Percentiles rank a stretch among this genome's conserved stretches.
These are phyloP conservation scores for Penicillium expansum DNA, from an alignment of 2,329 filamentous ascomycete genomes.

Conservation along the genomic window DNA sequence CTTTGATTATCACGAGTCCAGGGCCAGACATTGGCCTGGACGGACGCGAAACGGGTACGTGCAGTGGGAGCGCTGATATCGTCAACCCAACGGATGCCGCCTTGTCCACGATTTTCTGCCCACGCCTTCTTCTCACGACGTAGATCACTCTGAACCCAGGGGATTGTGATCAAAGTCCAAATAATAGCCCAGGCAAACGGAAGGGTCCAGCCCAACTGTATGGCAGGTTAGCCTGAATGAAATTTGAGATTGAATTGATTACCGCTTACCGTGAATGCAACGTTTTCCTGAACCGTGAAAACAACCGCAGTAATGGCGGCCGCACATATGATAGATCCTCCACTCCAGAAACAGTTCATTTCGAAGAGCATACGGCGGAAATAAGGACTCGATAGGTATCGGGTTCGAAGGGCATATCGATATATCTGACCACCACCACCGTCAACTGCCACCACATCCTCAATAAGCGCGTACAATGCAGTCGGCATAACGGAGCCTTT, in stretches of 20 bases:
- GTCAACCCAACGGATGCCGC: conserved; percentile 39
- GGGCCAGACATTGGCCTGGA: conserved; percentile 32
- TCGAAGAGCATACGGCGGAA: conserved; percentile 55
- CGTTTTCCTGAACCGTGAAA: conserved; percentile 48
- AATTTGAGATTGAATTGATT: background rate
- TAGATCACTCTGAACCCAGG: conserved; percentile 47
- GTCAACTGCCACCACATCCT: conserved; percentile 67
- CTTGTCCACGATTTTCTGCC: conserved; percentile 34
- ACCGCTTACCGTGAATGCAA: conserved; percentile 48
- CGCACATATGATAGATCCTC: conserved; percentile 50
- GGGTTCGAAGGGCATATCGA: conserved; percentile 49
- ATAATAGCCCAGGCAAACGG: conserved; percentile 44
- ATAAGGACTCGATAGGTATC: conserved; percentile 54
- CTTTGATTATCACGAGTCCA: conserved; percentile 31
- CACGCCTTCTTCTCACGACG: conserved; percentile 46
- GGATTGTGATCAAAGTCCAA: conserved; percentile 47
- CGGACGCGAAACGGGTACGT: conserved; percentile 38
- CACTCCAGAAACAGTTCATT: conserved; percentile 58
- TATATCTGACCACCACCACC: conserved; percentile 58
- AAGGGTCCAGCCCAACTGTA: conserved; percentile 43
- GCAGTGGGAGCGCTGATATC: conserved; percentile 38
- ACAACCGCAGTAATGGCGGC: conserved; percentile 49
- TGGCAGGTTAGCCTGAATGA: conserved; percentile 6
- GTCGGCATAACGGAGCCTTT: conserved; percentile 60
- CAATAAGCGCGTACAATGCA: conserved; percentile 62